Percentiles rank a stretch among this genome's conserved stretches.
Conservation (phyloP, 2,329 filamentous ascomycete species). For the Ascosphaera apis region DNA sequence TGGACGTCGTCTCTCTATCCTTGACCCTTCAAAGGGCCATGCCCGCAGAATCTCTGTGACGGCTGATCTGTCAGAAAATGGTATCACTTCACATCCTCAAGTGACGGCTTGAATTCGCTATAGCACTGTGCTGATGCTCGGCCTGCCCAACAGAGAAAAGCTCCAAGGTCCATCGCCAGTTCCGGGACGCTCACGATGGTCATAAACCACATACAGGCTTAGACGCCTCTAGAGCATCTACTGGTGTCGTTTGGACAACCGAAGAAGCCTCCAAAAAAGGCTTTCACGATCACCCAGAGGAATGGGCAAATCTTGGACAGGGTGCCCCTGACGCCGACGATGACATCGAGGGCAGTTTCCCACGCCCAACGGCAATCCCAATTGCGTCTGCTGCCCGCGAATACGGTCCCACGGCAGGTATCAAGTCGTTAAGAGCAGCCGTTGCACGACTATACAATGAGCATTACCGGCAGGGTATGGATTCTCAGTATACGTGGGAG, state of each 20-base stretch:
- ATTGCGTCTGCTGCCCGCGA: slow-evolving; percentile 59
- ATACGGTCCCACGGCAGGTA: slow-evolving; percentile 84
- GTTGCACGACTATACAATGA: slow-evolving; percentile 85
- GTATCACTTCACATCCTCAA: slow-evolving; percentile 9
- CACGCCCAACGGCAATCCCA: slow-evolving; percentile 55
- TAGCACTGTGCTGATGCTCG: not conserved
- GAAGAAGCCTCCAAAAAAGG: slow-evolving; percentile 66
- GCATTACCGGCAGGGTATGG: slow-evolving; percentile 69
- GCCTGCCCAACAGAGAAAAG: slow-evolving; percentile 37
- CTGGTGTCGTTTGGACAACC: slow-evolving; percentile 66
- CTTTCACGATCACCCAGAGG: slow-evolving; percentile 55
- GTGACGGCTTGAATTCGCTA: not conserved
- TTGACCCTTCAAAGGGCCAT: slow-evolving; percentile 14
- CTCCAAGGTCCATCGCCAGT: slow-evolving; percentile 71
- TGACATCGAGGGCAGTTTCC: slow-evolving; percentile 73
- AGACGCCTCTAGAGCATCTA: slow-evolving; percentile 68
- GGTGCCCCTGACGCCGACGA: slow-evolving; percentile 87
- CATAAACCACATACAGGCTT: slow-evolving; percentile 80
- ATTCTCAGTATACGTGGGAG: slow-evolving; percentile 85
- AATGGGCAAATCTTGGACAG: slow-evolving; percentile 86
- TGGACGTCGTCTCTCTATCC: slow-evolving; percentile 21
- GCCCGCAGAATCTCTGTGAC: slow-evolving; percentile 18
- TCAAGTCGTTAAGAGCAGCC: slow-evolving; percentile 69
- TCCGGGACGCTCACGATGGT: slow-evolving; percentile 73
- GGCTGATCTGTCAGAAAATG: slow-evolving; percentile 24